Percentiles rank a stretch among this genome's conserved stretches.
phyloP scores from a whole-genome alignment of 345 rosid species.

The Linum lewisii region DNA sequence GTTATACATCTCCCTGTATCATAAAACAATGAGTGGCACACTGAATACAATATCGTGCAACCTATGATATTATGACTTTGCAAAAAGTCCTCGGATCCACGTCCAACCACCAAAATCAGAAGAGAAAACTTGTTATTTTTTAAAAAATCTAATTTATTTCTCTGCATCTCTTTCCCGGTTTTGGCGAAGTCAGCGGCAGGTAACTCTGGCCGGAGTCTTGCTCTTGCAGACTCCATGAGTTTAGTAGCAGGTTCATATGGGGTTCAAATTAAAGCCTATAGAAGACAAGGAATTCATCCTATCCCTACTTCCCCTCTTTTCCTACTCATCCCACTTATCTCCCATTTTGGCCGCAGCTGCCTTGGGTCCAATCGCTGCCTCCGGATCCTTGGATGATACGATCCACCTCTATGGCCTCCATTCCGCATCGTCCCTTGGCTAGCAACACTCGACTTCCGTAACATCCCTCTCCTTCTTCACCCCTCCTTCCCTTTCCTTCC shows the following conservation, averaged over 20 bases:
- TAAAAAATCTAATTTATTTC: no score
- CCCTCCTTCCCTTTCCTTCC: slow-evolving; percentile 61
- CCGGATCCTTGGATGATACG: slow-evolving; percentile 75
- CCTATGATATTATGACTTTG: no score
- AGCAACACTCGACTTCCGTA: slow-evolving; percentile 51
- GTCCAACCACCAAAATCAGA: no score
- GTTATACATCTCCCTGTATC: no score
- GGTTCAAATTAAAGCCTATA: slow-evolving; percentile 63
- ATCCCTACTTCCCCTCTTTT: slow-evolving; percentile 52
- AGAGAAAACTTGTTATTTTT: no score
- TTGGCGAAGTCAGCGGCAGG: no score
- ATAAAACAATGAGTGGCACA: no score
- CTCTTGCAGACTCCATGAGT: no score
- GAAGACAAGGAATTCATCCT: slow-evolving; percentile 13
- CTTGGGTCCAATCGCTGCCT: slow-evolving; percentile 71
- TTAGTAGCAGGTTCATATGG: slow-evolving; percentile 88
- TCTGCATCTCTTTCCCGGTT: no score
- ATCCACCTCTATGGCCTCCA: slow-evolving; percentile 80
- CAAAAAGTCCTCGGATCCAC: no score
- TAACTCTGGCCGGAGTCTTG: no score
- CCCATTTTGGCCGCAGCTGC: slow-evolving; percentile 69
- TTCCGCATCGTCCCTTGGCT: slow-evolving; percentile 75
- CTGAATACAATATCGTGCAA: no score
- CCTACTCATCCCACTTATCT: slow-evolving; percentile 80
- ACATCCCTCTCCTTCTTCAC: slow-evolving; percentile 75